Evolutionary conservation across 495 filamentous ascomycete genomes (phyloP), one percentile per base, ranked within the genome.

Genomic region (Aspergillus haitiensis): DNA sequence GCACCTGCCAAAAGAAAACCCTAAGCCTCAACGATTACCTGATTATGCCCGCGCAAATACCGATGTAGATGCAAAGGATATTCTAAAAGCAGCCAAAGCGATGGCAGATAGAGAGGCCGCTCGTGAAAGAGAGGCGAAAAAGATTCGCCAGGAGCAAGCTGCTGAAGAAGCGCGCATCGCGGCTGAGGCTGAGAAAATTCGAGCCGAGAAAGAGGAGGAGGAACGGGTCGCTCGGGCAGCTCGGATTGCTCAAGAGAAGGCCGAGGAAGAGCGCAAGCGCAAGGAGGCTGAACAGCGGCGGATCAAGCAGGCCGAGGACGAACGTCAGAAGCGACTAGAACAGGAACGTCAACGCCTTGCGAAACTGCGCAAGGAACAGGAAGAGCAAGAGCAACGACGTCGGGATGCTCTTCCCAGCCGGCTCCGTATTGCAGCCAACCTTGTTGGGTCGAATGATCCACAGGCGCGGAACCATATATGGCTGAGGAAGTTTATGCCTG

Each of bases 351-450:
- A 74, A 59, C 77, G 78, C 11, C 70, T 79, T 12, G 72, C 75
- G 32, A 76, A 75, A 56, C 64, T 79, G 52, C 80, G 80, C 34
- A 74, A 74, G 34, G 81, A 82, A 37, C 77, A 76, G 35, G 78
- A 83, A 63, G 80, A 82, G 56, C 77, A 78, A 59, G 83, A 87
- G 64, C 76, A 75, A 55, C 81, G 77, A 42, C 82, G 83, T 27
- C 78, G 82, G 47, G 82, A 89, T 63, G 82, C 82, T 52, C 71
- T 84, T 12, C 81, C 81, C 9, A 77, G 73, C 49, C 71, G 77
- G 46, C 74, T 84, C 36, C 74, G 79, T 34, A 66, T 75, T 47
- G 75, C 79, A 52, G 79, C 80, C 3, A 73, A 81, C 45, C 68
- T 82, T 8, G 76, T 82, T 2, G 75, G 77, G 45, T 73, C 74